These are phyloP conservation scores for Stromatinia cepivora DNA, from an alignment of 2,329 filamentous ascomycete genomes.

Conservation along the genomic window DNA sequence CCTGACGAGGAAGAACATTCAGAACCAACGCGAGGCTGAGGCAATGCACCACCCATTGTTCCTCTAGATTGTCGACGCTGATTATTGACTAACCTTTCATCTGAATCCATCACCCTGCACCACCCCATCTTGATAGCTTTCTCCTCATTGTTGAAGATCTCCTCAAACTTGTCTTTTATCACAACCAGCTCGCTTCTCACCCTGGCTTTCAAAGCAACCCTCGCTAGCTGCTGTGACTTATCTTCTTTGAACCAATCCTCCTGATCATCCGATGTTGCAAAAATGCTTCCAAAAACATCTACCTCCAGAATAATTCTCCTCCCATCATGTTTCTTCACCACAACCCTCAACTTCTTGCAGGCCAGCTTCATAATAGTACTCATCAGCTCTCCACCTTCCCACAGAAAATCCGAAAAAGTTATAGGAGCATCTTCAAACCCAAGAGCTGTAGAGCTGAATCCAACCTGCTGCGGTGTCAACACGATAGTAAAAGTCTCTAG, in stretches of 20 bases:
- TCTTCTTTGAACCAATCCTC: slow-evolving; percentile 22
- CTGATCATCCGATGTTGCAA: slow-evolving; percentile 7
- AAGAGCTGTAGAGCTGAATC: slow-evolving; percentile 24
- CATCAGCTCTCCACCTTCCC: slow-evolving; percentile 29
- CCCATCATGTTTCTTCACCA: slow-evolving; percentile 31
- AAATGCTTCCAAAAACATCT: background rate
- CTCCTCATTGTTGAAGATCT: slow-evolving; percentile 31
- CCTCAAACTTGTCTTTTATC: slow-evolving; percentile 32
- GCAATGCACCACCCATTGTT: background rate
- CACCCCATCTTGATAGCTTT: slow-evolving; percentile 26
- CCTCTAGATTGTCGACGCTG: background rate
- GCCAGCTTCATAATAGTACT: slow-evolving; percentile 27
- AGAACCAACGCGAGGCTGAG: background rate
- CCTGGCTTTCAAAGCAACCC: slow-evolving; percentile 5
- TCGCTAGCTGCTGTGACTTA: background rate
- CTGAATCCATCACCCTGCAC: slow-evolving; percentile 23
- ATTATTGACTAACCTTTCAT: background rate
- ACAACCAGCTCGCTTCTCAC: slow-evolving; percentile 25
- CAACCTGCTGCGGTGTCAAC: slow-evolving; percentile 26
- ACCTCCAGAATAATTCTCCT: slow-evolving; percentile 9
- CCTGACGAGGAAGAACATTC: background rate
- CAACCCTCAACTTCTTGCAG: slow-evolving; percentile 32
- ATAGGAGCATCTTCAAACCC: slow-evolving; percentile 27
- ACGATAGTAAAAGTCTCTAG: slow-evolving; percentile 34
- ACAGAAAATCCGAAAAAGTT: slow-evolving; percentile 36